Base-by-base conservation (phyloP, 192 early-diverging fungal genomes). In the Podila minutissima region DNA sequence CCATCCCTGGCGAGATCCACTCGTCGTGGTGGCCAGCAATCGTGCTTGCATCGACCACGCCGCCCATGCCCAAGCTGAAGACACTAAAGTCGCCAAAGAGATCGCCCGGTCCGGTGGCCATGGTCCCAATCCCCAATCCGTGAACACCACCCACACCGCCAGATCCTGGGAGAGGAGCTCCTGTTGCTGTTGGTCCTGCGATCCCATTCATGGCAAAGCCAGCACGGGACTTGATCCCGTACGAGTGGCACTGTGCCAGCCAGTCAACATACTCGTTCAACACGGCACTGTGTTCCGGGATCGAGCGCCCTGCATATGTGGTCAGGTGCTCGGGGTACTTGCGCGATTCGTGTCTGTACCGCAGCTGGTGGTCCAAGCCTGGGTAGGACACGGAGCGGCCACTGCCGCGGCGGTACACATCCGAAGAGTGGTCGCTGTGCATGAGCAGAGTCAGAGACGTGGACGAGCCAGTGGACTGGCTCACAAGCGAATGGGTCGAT, bases 191-290 rank as follows among this genome's bases (percentile, higher is more conserved):
- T 11, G 41, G 41, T 46, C 41, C 41, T 4, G 41, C 41, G 3
- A 46, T 46, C 41, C 66, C 59, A 17, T 61, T 71, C 19, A 55
- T 22, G 19, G 5, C 48, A 57, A 63, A 71, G 28, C 48, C 41
- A 31, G 68, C 58, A 3, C 67, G 31, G 0, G 67, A 48, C 29
- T 81, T 81, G 62, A 81, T 69, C 6, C 77, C 77, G 29, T 81
- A 81, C 6, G 71, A 64, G 53, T 73, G 77, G 29, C 77, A 81
- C 46, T 73, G 71, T 29, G 66, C 64, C 58, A 81, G 41, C 77
- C 77, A 81, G 22, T 81, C 77, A 5, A 81, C 67, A 49, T 81
- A 81, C 59, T 81, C 77, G 49, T 81, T 81, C 33, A 81, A 46
- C 0, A 81, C 77, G 4, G 71, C 71, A 19, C 53, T 59, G 28